Evolutionary conservation across 2,329 filamentous ascomycete species (phyloP).

Genomic region (Aspergillus sp.): DNA sequence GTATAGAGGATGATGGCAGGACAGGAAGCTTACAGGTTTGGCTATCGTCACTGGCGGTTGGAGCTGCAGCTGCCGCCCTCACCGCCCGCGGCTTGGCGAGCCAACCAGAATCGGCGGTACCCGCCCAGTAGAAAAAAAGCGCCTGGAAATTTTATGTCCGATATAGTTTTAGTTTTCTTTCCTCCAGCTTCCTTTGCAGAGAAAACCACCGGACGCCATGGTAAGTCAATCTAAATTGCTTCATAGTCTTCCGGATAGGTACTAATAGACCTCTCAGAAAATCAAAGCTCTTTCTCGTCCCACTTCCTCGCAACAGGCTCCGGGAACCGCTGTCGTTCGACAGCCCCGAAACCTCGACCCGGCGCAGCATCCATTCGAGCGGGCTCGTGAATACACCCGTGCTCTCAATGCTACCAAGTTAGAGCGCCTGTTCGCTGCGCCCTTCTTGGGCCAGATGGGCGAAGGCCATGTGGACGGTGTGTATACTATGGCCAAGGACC

Average conservation of each 20-base stretch:
- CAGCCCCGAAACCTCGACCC: conserved; percentile 68
- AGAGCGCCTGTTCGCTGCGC: conserved; percentile 85
- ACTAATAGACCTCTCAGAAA: conserved; percentile 45
- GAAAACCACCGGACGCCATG: conserved; percentile 27
- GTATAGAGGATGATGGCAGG: conserved; percentile 14
- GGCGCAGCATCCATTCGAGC: conserved; percentile 84
- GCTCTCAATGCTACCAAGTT: conserved; percentile 85
- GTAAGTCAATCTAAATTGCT: conserved; percentile 23
- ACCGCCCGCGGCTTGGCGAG: conserved; percentile 38
- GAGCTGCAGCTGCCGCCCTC: conserved; percentile 25
- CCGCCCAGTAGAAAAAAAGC: conserved; percentile 34
- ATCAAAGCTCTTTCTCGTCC: conserved; percentile 57
- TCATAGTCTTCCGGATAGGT: background rate
- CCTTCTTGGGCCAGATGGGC: conserved; percentile 84
- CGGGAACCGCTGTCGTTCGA: conserved; percentile 48
- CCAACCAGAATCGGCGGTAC: conserved; percentile 27
- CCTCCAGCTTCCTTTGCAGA: conserved; percentile 4
- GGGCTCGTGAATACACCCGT: conserved; percentile 80
- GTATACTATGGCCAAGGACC: conserved; percentile 79
- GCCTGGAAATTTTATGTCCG: conserved; percentile 22
- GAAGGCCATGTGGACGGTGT: conserved; percentile 90
- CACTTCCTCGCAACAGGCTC: conserved; percentile 50
- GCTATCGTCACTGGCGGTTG: conserved; percentile 25
- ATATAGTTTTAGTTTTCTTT: conserved; percentile 6
- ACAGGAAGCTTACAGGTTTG: conserved; percentile 10